phyloP scores from a whole-genome alignment of 768 basidiomycete species.

The Kwoniella sp. region DNA sequence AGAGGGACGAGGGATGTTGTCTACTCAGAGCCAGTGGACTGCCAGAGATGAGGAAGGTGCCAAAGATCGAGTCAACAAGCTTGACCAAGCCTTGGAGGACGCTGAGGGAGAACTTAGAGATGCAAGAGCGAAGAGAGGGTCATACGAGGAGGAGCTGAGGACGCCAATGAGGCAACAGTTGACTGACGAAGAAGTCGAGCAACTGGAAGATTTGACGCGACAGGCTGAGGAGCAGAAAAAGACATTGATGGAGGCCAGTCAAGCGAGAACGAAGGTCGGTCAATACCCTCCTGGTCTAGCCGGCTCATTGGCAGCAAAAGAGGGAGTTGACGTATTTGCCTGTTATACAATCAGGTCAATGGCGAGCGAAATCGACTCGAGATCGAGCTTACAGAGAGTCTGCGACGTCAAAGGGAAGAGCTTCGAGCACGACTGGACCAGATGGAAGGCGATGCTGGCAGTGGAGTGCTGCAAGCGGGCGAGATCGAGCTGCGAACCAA shows the following conservation, averaged over 20 bases:
- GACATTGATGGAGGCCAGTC: slow-evolving; percentile 69
- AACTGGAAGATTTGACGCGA: slow-evolving; percentile 69
- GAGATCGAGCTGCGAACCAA: slow-evolving; percentile 60
- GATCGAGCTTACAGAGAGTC: slow-evolving; percentile 88
- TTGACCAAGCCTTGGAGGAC: slow-evolving; percentile 72
- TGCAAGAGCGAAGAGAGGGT: slow-evolving; percentile 66
- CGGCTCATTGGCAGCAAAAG: too few species aligned
- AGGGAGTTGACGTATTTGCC: background rate
- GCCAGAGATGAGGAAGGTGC: slow-evolving; percentile 72
- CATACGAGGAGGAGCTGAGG: slow-evolving; percentile 69
- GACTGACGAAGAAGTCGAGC: slow-evolving; percentile 69
- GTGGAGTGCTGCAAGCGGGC: slow-evolving; percentile 67
- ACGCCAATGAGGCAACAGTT: slow-evolving; percentile 76
- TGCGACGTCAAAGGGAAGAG: slow-evolving; percentile 78
- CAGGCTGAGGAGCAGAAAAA: slow-evolving; percentile 77
- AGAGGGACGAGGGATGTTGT: slow-evolving; percentile 68
- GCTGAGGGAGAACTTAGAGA: slow-evolving; percentile 70
- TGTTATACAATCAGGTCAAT: slow-evolving; percentile 62
- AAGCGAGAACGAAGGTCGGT: slow-evolving; percentile 71
- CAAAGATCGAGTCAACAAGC: slow-evolving; percentile 63
- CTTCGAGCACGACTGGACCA: slow-evolving; percentile 72
- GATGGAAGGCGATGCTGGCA: slow-evolving; percentile 65
- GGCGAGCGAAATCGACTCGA: slow-evolving; percentile 78
- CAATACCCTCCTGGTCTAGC: too few species aligned
- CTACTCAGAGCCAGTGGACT: slow-evolving; percentile 66